A percentile compares a stretch with the other conserved stretches of the same genome.
Evolutionary conservation across 192 early-diverging fungal genomes (phyloP).

Genomic region (Kappamyces sp.): DNA sequence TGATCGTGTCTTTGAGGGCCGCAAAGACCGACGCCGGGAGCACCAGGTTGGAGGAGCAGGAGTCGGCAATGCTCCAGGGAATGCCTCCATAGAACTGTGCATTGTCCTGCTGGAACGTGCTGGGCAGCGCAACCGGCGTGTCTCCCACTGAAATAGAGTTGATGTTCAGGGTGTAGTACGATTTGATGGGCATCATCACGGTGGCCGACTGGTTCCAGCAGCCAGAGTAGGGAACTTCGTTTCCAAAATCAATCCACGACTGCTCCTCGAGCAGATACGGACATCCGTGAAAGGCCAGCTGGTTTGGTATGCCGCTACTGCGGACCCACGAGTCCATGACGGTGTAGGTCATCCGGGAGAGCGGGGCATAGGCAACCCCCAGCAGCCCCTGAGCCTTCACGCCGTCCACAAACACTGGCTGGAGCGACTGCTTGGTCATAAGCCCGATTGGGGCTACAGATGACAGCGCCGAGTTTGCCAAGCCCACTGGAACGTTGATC

Average conservation of each 20-base stretch:
- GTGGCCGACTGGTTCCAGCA: neutral
- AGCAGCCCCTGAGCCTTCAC: slow-evolving; percentile 1
- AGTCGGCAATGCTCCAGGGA: slow-evolving; percentile 11
- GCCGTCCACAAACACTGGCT: neutral
- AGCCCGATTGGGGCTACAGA: neutral
- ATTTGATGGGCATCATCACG: slow-evolving; percentile 2
- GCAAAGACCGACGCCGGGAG: neutral
- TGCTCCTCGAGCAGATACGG: neutral
- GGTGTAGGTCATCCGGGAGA: neutral
- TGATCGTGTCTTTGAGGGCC: neutral
- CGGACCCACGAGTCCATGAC: slow-evolving; percentile 12
- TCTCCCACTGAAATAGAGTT: neutral
- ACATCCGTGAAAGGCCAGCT: slow-evolving; percentile 3
- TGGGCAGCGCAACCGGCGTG: neutral
- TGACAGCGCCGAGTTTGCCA: neutral
- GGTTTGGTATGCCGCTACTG: slow-evolving; percentile 1
- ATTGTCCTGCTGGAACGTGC: neutral
- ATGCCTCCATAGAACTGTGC: neutral
- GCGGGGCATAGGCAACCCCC: slow-evolving; percentile 4
- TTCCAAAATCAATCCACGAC: slow-evolving; percentile 11
- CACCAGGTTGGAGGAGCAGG: slow-evolving; percentile 2
- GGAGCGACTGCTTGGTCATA: slow-evolving; percentile 1
- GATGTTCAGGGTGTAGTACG: slow-evolving; percentile 9
- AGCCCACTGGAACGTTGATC: neutral
- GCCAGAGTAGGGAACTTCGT: neutral